These are phyloP conservation scores for Sugiyamaella floridensis DNA, from an alignment of 805 yeast genomes.

Conservation along the genomic window DNA sequence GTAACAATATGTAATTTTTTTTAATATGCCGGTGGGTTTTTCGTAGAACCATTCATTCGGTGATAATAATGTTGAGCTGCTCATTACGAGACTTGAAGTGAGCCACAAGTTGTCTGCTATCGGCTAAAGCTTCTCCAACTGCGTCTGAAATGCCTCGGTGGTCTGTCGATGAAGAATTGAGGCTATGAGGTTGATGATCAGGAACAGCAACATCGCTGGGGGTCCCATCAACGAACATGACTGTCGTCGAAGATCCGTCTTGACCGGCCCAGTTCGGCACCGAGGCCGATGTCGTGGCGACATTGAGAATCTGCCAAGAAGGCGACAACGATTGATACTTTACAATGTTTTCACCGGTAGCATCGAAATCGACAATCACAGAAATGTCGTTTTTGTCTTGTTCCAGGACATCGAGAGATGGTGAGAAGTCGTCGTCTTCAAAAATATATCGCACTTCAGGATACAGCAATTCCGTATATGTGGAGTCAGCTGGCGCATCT, in stretches of 20 bases:
- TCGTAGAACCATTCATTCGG: background rate
- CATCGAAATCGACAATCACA: slow-evolving; percentile 33
- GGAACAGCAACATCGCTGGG: background rate
- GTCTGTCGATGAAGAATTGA: background rate
- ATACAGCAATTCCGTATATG: slow-evolving; percentile 16
- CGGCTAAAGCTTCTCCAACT: background rate
- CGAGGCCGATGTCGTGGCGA: slow-evolving; percentile 13
- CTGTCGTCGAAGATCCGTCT: background rate
- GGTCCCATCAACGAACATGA: slow-evolving; percentile 8
- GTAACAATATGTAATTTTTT: background rate
- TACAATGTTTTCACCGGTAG: slow-evolving; percentile 25
- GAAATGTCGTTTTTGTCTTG: slow-evolving; percentile 27
- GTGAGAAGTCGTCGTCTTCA: slow-evolving; percentile 31
- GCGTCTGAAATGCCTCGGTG: background rate
- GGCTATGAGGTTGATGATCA: background rate
- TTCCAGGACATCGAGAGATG: slow-evolving; percentile 29
- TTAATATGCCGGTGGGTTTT: background rate
- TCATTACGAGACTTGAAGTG: slow-evolving; percentile 13
- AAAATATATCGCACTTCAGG: slow-evolving; percentile 35
- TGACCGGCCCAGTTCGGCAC: slow-evolving; percentile 12
- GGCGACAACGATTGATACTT: slow-evolving; percentile 32
- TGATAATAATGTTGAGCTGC: slow-evolving; percentile 8
- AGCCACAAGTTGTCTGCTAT: background rate
- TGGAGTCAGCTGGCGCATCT: background rate
- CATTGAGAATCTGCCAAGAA: slow-evolving; percentile 32